phyloP scores from a whole-genome alignment of 352 stramenopile genomes.

The Phytophthora pini region DNA sequence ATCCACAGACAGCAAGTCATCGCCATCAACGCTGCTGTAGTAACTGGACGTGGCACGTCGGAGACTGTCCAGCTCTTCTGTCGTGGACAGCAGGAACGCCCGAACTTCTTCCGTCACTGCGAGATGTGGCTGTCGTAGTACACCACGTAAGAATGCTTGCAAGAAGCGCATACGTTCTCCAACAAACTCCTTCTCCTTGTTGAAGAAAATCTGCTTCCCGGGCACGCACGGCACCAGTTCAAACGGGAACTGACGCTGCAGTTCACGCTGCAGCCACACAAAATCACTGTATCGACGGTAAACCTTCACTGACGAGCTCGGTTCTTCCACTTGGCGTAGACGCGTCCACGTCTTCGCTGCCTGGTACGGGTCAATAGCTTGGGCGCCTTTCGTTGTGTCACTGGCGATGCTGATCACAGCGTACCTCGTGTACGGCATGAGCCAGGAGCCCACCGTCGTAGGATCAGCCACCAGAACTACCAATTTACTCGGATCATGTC shows the following conservation, averaged over 20 bases:
- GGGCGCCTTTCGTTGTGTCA: constrained; percentile 45
- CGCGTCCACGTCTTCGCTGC: constrained; percentile 83
- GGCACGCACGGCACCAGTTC: constrained; percentile 78
- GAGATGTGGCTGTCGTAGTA: constrained; percentile 74
- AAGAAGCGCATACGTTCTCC: constrained; percentile 82
- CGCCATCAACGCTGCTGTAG: constrained; percentile 47
- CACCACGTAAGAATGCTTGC: constrained; percentile 80
- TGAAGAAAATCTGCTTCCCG: constrained; percentile 83
- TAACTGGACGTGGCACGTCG: constrained; percentile 54
- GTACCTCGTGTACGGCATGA: constrained; percentile 86
- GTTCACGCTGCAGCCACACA: constrained; percentile 78
- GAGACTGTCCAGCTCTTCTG: constrained; percentile 81
- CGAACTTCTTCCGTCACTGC: constrained; percentile 73
- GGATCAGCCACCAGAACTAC: constrained; percentile 85
- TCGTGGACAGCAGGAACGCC: constrained; percentile 78
- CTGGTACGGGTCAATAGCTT: constrained; percentile 66
- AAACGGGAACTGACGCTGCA: constrained; percentile 74
- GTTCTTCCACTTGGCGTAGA: constrained; percentile 73
- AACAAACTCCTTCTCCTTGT: constrained; percentile 89
- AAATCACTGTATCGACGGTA: constrained; percentile 90
- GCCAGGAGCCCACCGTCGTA: constrained; percentile 81
- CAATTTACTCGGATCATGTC: constrained; percentile 80
- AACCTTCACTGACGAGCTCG: constrained; percentile 80
- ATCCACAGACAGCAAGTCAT: constrained; percentile 53
- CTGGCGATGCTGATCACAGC: constrained; percentile 81